Percentiles rank a stretch among this genome's conserved stretches.
phyloP scores from a whole-genome alignment of 2,329 filamentous ascomycete genomes.

The Byssothecium circinans region DNA sequence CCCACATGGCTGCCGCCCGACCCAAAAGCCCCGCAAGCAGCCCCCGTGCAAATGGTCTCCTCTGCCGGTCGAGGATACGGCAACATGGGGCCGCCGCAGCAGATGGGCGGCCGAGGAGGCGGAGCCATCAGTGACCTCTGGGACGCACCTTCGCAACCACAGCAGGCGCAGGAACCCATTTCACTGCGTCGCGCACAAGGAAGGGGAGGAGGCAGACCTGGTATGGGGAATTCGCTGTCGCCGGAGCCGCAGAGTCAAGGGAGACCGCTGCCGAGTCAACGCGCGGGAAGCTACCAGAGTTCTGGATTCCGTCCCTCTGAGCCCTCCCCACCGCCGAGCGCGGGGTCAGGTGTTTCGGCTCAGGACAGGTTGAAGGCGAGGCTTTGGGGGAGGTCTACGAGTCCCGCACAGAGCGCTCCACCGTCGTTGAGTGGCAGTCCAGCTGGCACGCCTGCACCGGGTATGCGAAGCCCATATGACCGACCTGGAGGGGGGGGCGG shows the following conservation, averaged over 20 bases:
- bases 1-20: conserved; percentile 88
- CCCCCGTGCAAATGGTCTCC: conserved; percentile 55
- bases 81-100: conserved; percentile 19
- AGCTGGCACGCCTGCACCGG: conserved; percentile 7
- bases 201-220: conserved; percentile 35
- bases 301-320: conserved; percentile 40
- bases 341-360: conserved; percentile 58
- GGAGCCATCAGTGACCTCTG: conserved; percentile 62
- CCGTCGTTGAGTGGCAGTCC: conserved; percentile 24
- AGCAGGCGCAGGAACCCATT: conserved; percentile 42
- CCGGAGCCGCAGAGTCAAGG: conserved; percentile 46
- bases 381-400: conserved; percentile 67
- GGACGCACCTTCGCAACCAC: conserved; percentile 49
- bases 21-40: conserved; percentile 69
- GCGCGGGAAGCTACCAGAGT: conserved; percentile 73
- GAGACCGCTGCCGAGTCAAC: conserved; percentile 70
- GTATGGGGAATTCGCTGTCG: conserved; percentile 34
- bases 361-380: conserved; percentile 82
- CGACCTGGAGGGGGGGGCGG: conserved; percentile 20
- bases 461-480: conserved; percentile 32
- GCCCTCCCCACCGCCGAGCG: conserved; percentile 43
- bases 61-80: conserved; percentile 43
- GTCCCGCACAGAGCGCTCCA: conserved; percentile 49
- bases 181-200: conserved; percentile 50
- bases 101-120: conserved; percentile 42